Percentiles rank a stretch among this genome's conserved stretches.
phyloP scores from a whole-genome alignment of 768 basidiomycete genomes.

The Rhodotorula babjevae region DNA sequence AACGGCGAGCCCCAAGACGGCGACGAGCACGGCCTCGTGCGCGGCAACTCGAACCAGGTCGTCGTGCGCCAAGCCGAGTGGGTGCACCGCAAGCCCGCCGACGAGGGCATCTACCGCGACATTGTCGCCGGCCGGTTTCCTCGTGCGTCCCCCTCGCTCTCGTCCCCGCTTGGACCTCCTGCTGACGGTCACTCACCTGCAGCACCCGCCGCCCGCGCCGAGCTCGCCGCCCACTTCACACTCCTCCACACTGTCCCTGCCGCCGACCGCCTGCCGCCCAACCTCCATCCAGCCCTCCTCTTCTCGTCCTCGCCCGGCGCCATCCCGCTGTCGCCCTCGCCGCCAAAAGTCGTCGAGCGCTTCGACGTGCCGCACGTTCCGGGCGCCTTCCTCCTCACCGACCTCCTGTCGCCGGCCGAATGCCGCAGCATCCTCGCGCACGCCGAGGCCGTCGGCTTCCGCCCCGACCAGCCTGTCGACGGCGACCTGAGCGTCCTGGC shows the following conservation, averaged over 20 bases:
- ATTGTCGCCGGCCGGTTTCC: conserved; percentile 19
- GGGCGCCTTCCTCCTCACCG: conserved; percentile 54
- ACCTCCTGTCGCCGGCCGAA: conserved; percentile 53
- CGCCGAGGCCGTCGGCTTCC: conserved; percentile 53
- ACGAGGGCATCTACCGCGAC: conserved; percentile 12
- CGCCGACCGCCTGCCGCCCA: conserved; percentile 55
- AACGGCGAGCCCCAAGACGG: background rate
- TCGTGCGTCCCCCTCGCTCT: background rate
- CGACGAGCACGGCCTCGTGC: background rate
- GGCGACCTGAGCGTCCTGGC: conserved; percentile 24
- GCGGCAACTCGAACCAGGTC: background rate
- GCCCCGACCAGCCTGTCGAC: conserved; percentile 55
- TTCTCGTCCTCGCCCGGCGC: conserved; percentile 47
- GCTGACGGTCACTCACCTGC: background rate
- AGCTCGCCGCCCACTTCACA: conserved; percentile 15
- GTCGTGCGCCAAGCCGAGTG: conserved; percentile 21
- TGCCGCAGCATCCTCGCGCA: conserved; percentile 53
- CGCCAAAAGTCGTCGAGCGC: conserved; percentile 47
- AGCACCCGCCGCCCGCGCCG: conserved; percentile 5
- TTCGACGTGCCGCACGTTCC: conserved; percentile 53
- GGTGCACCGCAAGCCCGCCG: conserved; percentile 1
- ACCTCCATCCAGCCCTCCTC: conserved; percentile 56
- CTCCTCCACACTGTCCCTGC: conserved; percentile 50
- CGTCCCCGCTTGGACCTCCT: no score
- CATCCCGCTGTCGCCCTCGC: conserved; percentile 11